These are phyloP conservation scores for Trichophyton verrucosum DNA, from an alignment of 2,329 filamentous ascomycete species.

Conservation along the genomic window DNA sequence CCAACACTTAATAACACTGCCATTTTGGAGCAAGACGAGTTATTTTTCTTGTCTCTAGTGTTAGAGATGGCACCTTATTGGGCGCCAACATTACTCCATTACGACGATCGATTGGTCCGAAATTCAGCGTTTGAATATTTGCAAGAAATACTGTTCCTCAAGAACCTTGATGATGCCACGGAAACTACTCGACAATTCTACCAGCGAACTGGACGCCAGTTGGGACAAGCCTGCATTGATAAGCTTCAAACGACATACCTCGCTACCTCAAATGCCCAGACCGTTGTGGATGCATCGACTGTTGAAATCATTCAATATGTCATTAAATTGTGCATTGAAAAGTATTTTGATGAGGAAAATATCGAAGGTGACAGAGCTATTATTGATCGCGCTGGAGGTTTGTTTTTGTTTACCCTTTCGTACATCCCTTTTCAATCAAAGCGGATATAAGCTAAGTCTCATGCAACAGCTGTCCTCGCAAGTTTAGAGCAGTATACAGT, in stretches of 20 bases:
- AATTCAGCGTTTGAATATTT: slow-evolving; percentile 34
- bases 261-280: slow-evolving; percentile 13
- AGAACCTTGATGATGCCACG: slow-evolving; percentile 20
- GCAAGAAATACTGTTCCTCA: slow-evolving; percentile 31
- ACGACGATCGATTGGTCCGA: slow-evolving; percentile 36
- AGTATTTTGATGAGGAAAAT: slow-evolving; percentile 24
- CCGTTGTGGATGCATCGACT: slow-evolving; percentile 23
- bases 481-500: slow-evolving; percentile 26
- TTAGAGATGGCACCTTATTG: slow-evolving; percentile 36
- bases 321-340: slow-evolving; percentile 27
- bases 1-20: slow-evolving; percentile 27
- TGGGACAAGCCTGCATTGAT: slow-evolving; percentile 23
- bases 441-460: neutral
- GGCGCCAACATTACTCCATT: slow-evolving; percentile 42
- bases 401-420: slow-evolving; percentile 17
- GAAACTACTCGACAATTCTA: slow-evolving; percentile 21
- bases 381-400: slow-evolving; percentile 26
- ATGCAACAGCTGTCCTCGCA: slow-evolving; percentile 20
- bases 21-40: slow-evolving; percentile 22
- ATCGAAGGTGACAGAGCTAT: slow-evolving; percentile 26
- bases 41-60: slow-evolving; percentile 25
- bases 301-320: slow-evolving; percentile 28
- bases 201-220: slow-evolving; percentile 21
- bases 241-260: slow-evolving; percentile 24
- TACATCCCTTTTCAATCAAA: too few relatives aligned